Percentiles rank a stretch among this genome's conserved stretches.
These are phyloP conservation scores for Amanita polypyramis DNA, from an alignment of 768 basidiomycete genomes.

Conservation along the genomic window DNA sequence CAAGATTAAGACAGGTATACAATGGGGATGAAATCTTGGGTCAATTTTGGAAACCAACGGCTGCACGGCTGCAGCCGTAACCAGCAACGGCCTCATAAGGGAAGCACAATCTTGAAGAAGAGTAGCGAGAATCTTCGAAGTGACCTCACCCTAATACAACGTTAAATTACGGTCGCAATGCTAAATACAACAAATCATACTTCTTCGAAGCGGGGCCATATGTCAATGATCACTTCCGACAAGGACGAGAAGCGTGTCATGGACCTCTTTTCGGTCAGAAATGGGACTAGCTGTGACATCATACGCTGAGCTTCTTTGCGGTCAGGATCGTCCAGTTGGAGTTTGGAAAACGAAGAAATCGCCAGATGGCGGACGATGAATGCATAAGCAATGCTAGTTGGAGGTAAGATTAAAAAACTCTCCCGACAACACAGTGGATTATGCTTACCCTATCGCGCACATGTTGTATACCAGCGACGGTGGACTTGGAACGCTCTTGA, in stretches of 20 bases:
- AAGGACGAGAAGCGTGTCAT: slow-evolving; percentile 41
- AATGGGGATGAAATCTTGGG: slow-evolving; percentile 27
- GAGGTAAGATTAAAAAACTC: background rate
- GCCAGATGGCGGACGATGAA: slow-evolving; percentile 56
- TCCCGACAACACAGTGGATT: background rate
- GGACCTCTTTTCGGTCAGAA: slow-evolving; percentile 51
- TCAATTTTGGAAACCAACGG: slow-evolving; percentile 13
- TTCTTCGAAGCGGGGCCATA: slow-evolving; percentile 56
- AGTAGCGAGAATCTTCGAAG: slow-evolving; percentile 34
- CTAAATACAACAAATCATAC: slow-evolving; percentile 23
- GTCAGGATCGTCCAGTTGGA: slow-evolving; percentile 30
- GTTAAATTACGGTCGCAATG: background rate
- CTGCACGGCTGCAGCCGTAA: slow-evolving; percentile 16
- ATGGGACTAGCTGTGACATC: slow-evolving; percentile 48
- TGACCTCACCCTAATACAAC: slow-evolving; percentile 21
- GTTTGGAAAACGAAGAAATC: slow-evolving; percentile 42
- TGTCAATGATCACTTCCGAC: slow-evolving; percentile 41
- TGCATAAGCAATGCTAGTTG: slow-evolving; percentile 53
- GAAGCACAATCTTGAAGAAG: slow-evolving; percentile 45
- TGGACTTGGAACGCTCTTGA: slow-evolving; percentile 25
- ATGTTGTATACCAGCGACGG: slow-evolving; percentile 58
- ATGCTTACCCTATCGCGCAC: slow-evolving; percentile 54
- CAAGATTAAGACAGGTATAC: slow-evolving; percentile 33
- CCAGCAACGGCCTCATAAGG: slow-evolving; percentile 40
- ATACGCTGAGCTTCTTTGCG: slow-evolving; percentile 33